Evolutionary conservation across 768 basidiomycete species (phyloP).

Genomic region (Phanerodontia chrysosporium): DNA sequence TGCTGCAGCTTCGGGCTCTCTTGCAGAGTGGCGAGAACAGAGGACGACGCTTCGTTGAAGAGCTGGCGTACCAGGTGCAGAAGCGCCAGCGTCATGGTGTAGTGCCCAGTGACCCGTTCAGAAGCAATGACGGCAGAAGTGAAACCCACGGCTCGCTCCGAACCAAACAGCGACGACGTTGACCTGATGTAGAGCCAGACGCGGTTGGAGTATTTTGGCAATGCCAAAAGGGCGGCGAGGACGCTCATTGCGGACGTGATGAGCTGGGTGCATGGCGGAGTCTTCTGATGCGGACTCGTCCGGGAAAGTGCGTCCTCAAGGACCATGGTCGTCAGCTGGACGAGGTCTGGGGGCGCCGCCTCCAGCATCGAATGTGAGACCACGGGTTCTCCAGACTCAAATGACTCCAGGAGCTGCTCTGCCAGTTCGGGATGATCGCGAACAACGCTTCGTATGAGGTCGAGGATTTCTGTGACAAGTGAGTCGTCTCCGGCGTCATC

Average conservation of each 20-base stretch:
- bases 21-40: slow-evolving; percentile 41
- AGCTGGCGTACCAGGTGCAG: slow-evolving; percentile 74
- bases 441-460: slow-evolving; percentile 75
- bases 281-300: slow-evolving; percentile 34
- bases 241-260: slow-evolving; percentile 82
- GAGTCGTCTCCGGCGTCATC: slow-evolving; percentile 57
- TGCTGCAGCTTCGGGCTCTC: slow-evolving; percentile 60
- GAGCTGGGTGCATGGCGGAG: slow-evolving; percentile 51
- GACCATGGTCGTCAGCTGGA: slow-evolving; percentile 77
- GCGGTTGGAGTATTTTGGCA: slow-evolving; percentile 72
- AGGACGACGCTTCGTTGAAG: slow-evolving; percentile 65
- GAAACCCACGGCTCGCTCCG: slow-evolving; percentile 50
- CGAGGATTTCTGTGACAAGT: slow-evolving; percentile 68
- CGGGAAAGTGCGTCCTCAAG: slow-evolving; percentile 72
- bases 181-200: slow-evolving; percentile 89
- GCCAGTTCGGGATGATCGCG: slow-evolving; percentile 65
- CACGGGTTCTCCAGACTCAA: slow-evolving; percentile 56
- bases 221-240: slow-evolving; percentile 67
- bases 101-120: slow-evolving; percentile 68
- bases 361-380: slow-evolving; percentile 50
- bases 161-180: slow-evolving; percentile 71
- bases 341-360: slow-evolving; percentile 61
- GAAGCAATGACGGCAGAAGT: slow-evolving; percentile 63
- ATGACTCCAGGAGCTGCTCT: slow-evolving; percentile 57
- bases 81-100: slow-evolving; percentile 79